Evolutionary conservation across 164 flowering plant genomes (phyloP), one percentile per base, ranked within the genome.

Genomic region (Annona squamosa): DNA sequence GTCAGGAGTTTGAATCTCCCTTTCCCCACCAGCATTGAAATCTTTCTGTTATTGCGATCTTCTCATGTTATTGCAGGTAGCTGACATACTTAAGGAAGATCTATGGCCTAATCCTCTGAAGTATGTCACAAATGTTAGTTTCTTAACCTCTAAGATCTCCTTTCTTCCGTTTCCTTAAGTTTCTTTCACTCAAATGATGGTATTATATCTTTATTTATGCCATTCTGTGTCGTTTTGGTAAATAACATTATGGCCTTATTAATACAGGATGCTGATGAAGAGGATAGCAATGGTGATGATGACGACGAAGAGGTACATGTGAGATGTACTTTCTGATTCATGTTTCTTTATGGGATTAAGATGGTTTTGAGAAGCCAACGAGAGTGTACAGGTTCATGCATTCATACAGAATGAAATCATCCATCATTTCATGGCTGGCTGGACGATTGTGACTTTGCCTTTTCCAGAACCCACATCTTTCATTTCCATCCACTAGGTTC

Each of bases 51-150:
- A 46, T 45, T 62, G 67, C 63, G 41, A 3, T 19, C 16, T 70
- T 64, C n/a, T 46, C 6, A 26, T 72, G 26, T 42, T 46, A 48
- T 70, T 74, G 79, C 81, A 86, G 89, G 85, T 86, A 48, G 89
- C 84, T 42, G 89, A 86, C 69, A 74, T 86, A 70, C 83, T 86
- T 43, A 86, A 81, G 84, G 89, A 86, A 72, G 89, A 86, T 69
- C 71, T 86, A 52, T 86, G 89, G 89, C 84, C 87, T 46, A 83
- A 86, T 73, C 89, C 89, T 71, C 82, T 86, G 73, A 84, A 75
- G 75, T 86, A 82, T 78, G 83, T 86, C 72, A 82, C 80, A 80
- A 86, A 81, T 77, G 89, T 86, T 76, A 76, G 62, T 46, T 63
- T 70, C 47, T 66, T 77, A 67, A 46, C 64, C 4, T 26, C 13